Conservation (phyloP, 768 basidiomycete genomes). For the Kwoniella europaea region DNA sequence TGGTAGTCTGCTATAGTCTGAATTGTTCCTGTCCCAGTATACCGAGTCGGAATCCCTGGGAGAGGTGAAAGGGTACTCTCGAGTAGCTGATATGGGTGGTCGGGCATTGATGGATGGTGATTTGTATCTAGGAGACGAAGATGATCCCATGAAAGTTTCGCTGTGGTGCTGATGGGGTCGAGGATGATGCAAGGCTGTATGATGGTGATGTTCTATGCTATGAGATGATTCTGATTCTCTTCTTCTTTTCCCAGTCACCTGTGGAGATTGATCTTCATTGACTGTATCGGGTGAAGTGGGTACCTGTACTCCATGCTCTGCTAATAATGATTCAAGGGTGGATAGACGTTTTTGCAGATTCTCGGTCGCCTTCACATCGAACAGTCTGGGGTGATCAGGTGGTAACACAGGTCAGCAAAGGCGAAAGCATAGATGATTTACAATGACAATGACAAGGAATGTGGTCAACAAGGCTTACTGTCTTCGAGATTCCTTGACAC, state of each 20-base stretch:
- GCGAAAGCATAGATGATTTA: no score
- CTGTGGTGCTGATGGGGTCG: background rate
- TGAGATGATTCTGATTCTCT: conserved; percentile 9
- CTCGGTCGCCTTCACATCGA: conserved; percentile 20
- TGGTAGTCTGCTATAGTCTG: background rate
- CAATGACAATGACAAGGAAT: no score
- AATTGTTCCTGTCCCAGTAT: conserved; percentile 4
- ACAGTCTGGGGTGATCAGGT: background rate
- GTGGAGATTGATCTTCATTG: background rate
- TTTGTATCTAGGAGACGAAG: conserved; percentile 4
- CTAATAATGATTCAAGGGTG: conserved; percentile 18
- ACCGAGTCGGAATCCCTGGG: background rate
- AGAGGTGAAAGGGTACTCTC: conserved; percentile 1
- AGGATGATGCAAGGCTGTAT: background rate
- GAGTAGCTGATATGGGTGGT: conserved; percentile 1
- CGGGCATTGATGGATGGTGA: conserved; percentile 10
- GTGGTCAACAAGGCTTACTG: no score
- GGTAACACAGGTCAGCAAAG: background rate
- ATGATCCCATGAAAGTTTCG: background rate
- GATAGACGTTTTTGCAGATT: conserved; percentile 11
- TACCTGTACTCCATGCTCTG: conserved; percentile 21
- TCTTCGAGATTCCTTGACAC: conserved; percentile 20
- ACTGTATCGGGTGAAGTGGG: background rate
- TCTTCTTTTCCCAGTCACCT: conserved; percentile 1
- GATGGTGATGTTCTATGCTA: background rate